phyloP scores from a whole-genome alignment of 306 rosid genomes.

The Fragaria iinumae region DNA sequence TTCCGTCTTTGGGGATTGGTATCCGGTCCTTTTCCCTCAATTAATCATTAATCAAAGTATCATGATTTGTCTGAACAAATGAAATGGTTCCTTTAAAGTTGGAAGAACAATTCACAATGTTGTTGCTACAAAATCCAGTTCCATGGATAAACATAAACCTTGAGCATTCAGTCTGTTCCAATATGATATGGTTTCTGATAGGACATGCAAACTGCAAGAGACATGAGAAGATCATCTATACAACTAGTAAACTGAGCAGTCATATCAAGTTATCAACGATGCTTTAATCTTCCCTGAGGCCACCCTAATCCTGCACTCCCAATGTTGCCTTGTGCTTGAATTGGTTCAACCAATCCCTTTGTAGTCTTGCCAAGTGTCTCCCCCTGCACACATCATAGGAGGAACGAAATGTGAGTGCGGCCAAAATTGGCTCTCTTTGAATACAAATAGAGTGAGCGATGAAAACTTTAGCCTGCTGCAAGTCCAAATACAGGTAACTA shows the following conservation, averaged over 20 bases:
- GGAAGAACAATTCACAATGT: neutral
- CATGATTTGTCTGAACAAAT: neutral
- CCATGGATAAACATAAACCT: neutral
- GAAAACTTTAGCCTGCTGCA: neutral
- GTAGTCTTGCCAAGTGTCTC: constrained; percentile 73
- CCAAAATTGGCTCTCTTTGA: neutral
- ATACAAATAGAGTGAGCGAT: neutral
- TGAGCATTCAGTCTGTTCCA: neutral
- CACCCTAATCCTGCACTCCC: constrained; percentile 88
- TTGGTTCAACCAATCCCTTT: constrained; percentile 70
- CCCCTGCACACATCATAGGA: constrained; percentile 44
- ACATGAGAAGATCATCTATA: neutral
- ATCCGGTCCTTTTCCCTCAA: no score
- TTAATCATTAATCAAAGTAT: neutral
- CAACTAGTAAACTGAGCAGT: neutral
- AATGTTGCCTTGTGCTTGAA: constrained; percentile 62
- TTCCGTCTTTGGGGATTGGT: no score
- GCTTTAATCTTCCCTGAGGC: constrained; percentile 38
- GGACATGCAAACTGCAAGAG: neutral
- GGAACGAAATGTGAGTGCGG: neutral
- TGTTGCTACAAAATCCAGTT: neutral
- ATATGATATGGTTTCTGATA: neutral
- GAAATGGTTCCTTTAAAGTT: neutral
- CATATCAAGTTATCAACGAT: neutral
- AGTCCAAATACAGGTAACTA: neutral